These are phyloP conservation scores for Aurinia saxatilis DNA, from an alignment of 345 rosid species.

Conservation along the genomic window DNA sequence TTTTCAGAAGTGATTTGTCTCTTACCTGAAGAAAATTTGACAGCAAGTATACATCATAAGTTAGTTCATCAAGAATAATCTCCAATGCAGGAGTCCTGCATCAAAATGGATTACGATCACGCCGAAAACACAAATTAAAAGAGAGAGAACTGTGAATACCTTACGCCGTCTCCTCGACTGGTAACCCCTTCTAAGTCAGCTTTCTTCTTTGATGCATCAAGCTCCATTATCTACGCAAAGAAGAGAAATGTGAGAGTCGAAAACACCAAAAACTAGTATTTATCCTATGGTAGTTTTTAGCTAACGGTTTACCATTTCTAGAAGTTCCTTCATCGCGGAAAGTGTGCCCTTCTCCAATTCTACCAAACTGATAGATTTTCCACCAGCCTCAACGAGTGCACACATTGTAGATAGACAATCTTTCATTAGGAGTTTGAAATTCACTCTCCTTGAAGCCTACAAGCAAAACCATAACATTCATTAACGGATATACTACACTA, in stretches of 20 bases:
- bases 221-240: slow-evolving; percentile 61
- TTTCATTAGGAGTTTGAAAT: slow-evolving; percentile 55
- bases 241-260: slow-evolving; percentile 4
- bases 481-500: not conserved
- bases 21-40: slow-evolving; percentile 63
- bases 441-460: slow-evolving; percentile 73
- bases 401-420: slow-evolving; percentile 54
- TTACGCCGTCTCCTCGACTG: slow-evolving; percentile 66
- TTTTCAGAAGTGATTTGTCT: not conserved
- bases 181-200: slow-evolving; percentile 54
- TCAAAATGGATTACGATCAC: slow-evolving; percentile 17
- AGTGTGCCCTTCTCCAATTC: slow-evolving; percentile 45
- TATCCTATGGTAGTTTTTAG: not conserved
- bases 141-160: slow-evolving; percentile 36
- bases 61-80: slow-evolving; percentile 64
- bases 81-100: slow-evolving; percentile 68
- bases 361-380: slow-evolving; percentile 35
- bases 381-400: slow-evolving; percentile 32
- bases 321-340: slow-evolving; percentile 50
- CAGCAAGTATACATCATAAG: slow-evolving; percentile 47
- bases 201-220: slow-evolving; percentile 61
- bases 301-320: slow-evolving; percentile 40
- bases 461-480: not conserved
- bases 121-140: not conserved
- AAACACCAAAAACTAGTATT: not conserved